A percentile compares a stretch with the other conserved stretches of the same genome.
These are phyloP conservation scores for Fallopia convolvulus DNA, from an alignment of 148 eudicot species.

Conservation along the genomic window DNA sequence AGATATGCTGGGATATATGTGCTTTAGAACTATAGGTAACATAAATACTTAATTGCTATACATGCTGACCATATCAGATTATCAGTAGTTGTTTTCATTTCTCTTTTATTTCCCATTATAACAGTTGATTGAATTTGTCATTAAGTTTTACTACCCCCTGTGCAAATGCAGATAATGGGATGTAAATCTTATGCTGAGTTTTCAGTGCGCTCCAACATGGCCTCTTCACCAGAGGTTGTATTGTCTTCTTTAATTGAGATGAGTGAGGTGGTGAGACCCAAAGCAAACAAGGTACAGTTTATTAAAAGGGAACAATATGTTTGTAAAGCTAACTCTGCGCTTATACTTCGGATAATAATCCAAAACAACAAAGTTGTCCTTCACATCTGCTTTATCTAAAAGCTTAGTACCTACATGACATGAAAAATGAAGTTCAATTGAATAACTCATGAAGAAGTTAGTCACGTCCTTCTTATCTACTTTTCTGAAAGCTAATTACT, in stretches of 20 bases:
- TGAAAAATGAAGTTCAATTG: not conserved
- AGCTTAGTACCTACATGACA: not conserved
- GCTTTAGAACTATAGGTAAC: not conserved
- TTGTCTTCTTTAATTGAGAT: conserved; percentile 65
- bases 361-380: not conserved
- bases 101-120: not conserved
- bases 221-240: conserved; percentile 75
- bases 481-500: not conserved
- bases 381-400: not conserved
- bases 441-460: not conserved
- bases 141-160: not conserved
- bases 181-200: conserved; percentile 71
- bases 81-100: not conserved
- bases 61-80: not conserved
- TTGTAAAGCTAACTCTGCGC: not conserved
- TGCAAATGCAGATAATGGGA: conserved; percentile 58
- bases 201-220: conserved; percentile 67
- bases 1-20: not conserved
- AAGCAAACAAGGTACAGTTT: conserved; percentile 66
- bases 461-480: not conserved
- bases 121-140: conserved; percentile 5
- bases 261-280: conserved; percentile 68
- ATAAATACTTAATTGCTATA: not conserved
- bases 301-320: not conserved
- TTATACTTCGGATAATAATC: not conserved